These are phyloP conservation scores for Colletotrichum graminicola DNA, from an alignment of 2,329 filamentous ascomycete species.

Conservation along the genomic window DNA sequence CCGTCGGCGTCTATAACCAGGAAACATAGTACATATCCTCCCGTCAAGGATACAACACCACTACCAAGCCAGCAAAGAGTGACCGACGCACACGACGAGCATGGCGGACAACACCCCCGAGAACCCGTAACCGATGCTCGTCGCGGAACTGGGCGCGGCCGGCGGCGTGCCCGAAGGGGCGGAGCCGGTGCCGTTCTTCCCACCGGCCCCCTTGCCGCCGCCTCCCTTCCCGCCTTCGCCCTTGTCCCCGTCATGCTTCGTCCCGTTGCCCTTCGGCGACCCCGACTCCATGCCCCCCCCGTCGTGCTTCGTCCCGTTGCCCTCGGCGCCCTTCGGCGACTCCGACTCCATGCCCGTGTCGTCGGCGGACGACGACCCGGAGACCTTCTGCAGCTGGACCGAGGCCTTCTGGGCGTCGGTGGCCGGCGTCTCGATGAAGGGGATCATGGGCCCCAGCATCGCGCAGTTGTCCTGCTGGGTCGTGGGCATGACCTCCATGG, in stretches of 20 bases:
- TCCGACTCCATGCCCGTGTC: background rate
- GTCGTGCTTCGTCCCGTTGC: constrained; percentile 21
- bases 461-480: constrained; percentile 44
- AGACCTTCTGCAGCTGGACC: constrained; percentile 40
- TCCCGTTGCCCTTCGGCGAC: constrained; percentile 2
- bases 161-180: constrained; percentile 1
- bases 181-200: constrained; percentile 11
- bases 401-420: constrained; percentile 31
- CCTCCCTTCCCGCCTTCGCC: background rate
- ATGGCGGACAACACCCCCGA: constrained; percentile 18
- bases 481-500: constrained; percentile 54
- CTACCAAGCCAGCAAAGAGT: constrained; percentile 26
- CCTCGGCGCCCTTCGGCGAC: background rate
- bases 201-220: constrained; percentile 7
- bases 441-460: constrained; percentile 45
- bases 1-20: background rate
- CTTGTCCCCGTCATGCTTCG: background rate
- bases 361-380: background rate
- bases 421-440: constrained; percentile 44
- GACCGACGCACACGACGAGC: constrained; percentile 27
- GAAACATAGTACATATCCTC: background rate
- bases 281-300: constrained; percentile 7
- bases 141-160: background rate
- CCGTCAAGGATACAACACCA: background rate
- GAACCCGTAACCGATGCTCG: background rate